Base-by-base conservation (phyloP, 805 yeast species). In the Saccharomycopsis sp. region DNA sequence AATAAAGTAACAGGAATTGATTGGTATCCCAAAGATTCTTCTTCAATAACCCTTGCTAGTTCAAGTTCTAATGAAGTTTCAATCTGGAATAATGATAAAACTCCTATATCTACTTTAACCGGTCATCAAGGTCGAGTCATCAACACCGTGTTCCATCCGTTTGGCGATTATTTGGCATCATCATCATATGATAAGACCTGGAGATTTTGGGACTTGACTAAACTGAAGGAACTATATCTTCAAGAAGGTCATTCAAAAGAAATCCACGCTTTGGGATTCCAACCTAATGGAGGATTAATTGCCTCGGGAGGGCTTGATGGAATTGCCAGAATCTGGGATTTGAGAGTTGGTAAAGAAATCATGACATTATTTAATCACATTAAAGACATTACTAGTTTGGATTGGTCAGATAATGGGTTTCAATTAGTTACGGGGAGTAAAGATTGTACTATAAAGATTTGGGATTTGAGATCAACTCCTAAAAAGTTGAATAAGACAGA, bases 201-300 rank as follows among this genome's bases (percentile, higher is more conserved):
- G 96, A 70, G 85, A 45, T 56, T 85, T 2, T 88, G 95, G 95
- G 96, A 89, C 56, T 48, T 76, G 0, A 59, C 61, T 10, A 69
- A 64, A 3, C 56, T 58, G 13, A 53, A 54, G 23, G 75, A 75
- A 39, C 52, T 89, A 5, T 61, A 72, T 31, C 64, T 72, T 44
- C 97, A 89, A 56, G 95, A 85, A 53, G 96, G 96, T 0, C 96
- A 89, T 54, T 62, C 82, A 1, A 78, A 75, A 50, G 92, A 76
- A 42, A 77, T 87, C 0, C 75, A 72, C 45, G 52, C 76, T 0
- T 56, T 82, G 3, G 60, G 72, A 1, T 70, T 80, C 46, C 94
- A 87, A 45, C 67, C 69, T 0, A 94, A 85, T 51, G 96, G 97
- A 1, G 65, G 89, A 2, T 57, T 89, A 4, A 51, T 81, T 5